phyloP scores from a whole-genome alignment of 148 eudicot genomes.

The Cornus controversa region DNA sequence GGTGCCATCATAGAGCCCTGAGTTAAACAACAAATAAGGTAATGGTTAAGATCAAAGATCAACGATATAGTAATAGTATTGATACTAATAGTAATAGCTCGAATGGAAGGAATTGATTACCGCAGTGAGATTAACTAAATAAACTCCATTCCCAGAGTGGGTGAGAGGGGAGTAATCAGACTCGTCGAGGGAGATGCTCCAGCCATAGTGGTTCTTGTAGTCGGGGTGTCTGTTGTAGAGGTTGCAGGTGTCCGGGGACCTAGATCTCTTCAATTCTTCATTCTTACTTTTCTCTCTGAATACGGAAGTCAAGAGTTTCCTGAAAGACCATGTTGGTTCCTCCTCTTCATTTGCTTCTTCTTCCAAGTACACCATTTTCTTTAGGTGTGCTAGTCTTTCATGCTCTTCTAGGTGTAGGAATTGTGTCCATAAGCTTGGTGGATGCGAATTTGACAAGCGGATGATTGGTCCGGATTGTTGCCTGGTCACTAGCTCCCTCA shows the following conservation, averaged over 20 bases:
- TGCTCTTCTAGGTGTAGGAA: constrained; percentile 44
- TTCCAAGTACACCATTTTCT: constrained; percentile 30
- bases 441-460: constrained; percentile 41
- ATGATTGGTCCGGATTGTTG: constrained; percentile 67
- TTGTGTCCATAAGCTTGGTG: constrained; percentile 44
- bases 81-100: not conserved
- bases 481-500: constrained; percentile 41
- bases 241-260: constrained; percentile 57
- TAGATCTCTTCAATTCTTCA: constrained; percentile 19
- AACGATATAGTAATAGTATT: too few relatives aligned
- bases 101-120: constrained; percentile 32
- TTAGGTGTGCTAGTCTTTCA: constrained; percentile 44
- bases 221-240: constrained; percentile 53
- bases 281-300: constrained; percentile 33
- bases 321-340: constrained; percentile 42
- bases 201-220: constrained; percentile 69
- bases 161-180: constrained; percentile 59
- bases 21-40: not conserved
- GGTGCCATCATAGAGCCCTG: constrained; percentile 98
- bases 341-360: constrained; percentile 27
- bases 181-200: constrained; percentile 62
- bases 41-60: not conserved
- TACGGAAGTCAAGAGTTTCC: constrained; percentile 35
- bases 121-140: constrained; percentile 75
- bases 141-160: constrained; percentile 52